These are phyloP conservation scores for Blastocystis sp. DNA, from an alignment of 352 stramenopile genomes.

Conservation along the genomic window DNA sequence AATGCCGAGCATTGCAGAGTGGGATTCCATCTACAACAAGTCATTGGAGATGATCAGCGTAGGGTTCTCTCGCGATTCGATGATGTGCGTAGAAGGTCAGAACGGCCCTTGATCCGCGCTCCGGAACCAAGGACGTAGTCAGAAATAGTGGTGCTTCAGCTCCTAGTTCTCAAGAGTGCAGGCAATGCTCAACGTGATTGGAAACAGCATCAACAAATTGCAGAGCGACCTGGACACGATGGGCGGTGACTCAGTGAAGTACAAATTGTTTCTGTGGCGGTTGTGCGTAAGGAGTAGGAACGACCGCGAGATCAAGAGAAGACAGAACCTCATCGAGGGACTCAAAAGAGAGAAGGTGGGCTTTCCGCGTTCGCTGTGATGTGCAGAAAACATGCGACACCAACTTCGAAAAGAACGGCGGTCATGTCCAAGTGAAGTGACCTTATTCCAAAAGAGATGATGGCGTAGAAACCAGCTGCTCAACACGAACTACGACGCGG, in stretches of 20 bases:
- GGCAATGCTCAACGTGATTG: constrained; percentile 37
- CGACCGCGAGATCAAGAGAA: constrained; percentile 58
- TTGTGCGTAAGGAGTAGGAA: neutral
- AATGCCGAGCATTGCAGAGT: constrained; percentile 69
- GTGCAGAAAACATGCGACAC: constrained; percentile 38
- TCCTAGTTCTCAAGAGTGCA: constrained; percentile 63
- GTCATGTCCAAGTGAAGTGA: constrained; percentile 40
- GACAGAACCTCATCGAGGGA: constrained; percentile 64
- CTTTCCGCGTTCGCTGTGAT: neutral
- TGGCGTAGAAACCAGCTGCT: constrained; percentile 42
- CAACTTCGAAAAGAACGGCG: constrained; percentile 42
- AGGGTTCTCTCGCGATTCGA: neutral
- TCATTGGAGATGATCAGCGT: constrained; percentile 64
- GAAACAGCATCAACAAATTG: constrained; percentile 62
- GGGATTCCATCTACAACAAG: constrained; percentile 69
- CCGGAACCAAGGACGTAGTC: constrained; percentile 52
- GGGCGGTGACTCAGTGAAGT: constrained; percentile 46
- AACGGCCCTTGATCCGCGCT: constrained; percentile 31
- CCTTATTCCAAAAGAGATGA: neutral
- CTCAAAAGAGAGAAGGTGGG: constrained; percentile 59
- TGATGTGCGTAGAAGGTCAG: constrained; percentile 46
- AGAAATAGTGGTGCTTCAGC: neutral
- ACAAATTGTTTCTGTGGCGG: constrained; percentile 33
- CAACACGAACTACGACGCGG: constrained; percentile 31
- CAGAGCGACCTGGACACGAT: constrained; percentile 59